These are phyloP conservation scores for Austroboletus novae-zelandiae DNA, from an alignment of 1,284 basidiomycete genomes.

Conservation along the genomic window DNA sequence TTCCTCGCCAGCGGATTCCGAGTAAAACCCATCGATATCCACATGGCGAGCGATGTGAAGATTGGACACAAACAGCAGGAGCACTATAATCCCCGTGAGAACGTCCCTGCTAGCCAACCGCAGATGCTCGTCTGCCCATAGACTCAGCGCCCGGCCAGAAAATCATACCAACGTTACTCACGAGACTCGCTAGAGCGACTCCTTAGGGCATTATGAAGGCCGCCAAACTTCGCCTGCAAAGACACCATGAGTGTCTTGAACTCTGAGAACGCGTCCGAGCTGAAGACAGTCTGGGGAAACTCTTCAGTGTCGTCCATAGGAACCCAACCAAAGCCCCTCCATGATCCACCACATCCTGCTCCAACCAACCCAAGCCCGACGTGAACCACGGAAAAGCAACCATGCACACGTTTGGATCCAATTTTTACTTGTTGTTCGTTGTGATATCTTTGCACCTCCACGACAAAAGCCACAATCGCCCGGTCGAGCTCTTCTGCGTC, in stretches of 20 bases:
- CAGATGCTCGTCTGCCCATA: conserved; percentile 22
- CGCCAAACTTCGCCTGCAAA: conserved; percentile 48
- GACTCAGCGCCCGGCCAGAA: conserved; percentile 10
- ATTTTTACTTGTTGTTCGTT: conserved; percentile 36
- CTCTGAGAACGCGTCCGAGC: conserved; percentile 52
- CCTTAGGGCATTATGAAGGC: conserved; percentile 40
- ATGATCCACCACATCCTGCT: conserved; percentile 62
- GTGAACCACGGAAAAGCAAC: conserved; percentile 60
- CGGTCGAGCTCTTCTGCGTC: conserved; percentile 79
- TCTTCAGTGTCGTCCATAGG: conserved; percentile 48
- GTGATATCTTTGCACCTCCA: conserved; percentile 64
- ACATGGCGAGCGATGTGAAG: conserved; percentile 75
- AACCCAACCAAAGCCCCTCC: conserved; percentile 82
- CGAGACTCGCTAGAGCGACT: conserved; percentile 40
- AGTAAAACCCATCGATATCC: conserved; percentile 70
- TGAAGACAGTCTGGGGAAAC: conserved; percentile 49
- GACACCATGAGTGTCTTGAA: conserved; percentile 45
- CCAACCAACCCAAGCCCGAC: conserved; percentile 73
- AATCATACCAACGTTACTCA: conserved; percentile 26
- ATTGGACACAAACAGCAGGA: conserved; percentile 59
- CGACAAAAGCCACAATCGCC: conserved; percentile 69
- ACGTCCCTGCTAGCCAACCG: conserved; percentile 44
- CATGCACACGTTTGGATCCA: conserved; percentile 56
- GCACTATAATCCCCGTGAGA: conserved; percentile 51
- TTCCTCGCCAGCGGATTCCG: conserved; percentile 40